Base-by-base conservation (phyloP, 768 basidiomycete genomes). In the Pleurotus tuoliensis region DNA sequence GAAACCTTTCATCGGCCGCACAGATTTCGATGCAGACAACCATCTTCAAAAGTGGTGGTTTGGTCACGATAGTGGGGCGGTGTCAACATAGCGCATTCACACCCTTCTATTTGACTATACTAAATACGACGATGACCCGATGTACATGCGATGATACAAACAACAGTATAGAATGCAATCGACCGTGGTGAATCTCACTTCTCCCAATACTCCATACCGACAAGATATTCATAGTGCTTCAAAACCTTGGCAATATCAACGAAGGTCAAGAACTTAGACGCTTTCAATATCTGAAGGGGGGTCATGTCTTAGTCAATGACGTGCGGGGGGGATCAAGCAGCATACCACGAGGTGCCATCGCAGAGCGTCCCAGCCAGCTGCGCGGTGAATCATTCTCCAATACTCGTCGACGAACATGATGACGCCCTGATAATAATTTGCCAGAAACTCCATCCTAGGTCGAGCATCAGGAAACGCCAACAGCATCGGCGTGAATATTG, bases 311-410 rank as follows among this genome's bases (percentile, higher is more conserved):
- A 34, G 30, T 11, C 11, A 11, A 9, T 34, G 30, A 34, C 30
- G 3, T 9, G 30, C 8, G 30, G 30, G 27, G 27, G 24, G 30
- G 30, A 9, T 34, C 30, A 18, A 51, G 57, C 55, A 13, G 2
- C 79, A 64, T 57, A 87, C 88, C 63, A 87, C 59, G 1, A 89
- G 67, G 75, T 80, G 88, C 41, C 78, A 76, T 41, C 87, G 72
- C 60, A 90, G 63, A 0, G 86, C 85, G 37, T 76, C 71, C 77
- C 84, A 80, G 2, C 89, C 89, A 38, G 88, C 88, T 9, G 87
- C 88, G 38, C 71, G 71, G 59, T 86, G 82, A 24, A 91, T 90
- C 71, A 85, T 78, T 54, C 66, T 69, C 82, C 85, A 87, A 62
- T 87, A 84, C 30, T 80, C 73, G 50, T 78, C 73, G 1, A 90